phyloP scores from a whole-genome alignment of 2,329 filamentous ascomycete species.

The Purpureocillium lavendulum region DNA sequence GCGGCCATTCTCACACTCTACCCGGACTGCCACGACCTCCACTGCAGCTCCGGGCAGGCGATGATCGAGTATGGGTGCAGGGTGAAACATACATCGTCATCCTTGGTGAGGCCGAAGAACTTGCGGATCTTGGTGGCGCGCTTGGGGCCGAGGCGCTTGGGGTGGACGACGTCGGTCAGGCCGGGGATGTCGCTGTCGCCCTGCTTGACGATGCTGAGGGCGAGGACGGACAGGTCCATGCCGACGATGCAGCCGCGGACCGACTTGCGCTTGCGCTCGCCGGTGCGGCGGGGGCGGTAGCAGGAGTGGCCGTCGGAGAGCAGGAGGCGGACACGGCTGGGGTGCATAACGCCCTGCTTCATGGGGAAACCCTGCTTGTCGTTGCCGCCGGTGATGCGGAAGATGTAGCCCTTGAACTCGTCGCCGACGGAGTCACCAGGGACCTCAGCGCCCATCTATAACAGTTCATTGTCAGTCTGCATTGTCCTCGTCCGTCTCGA shows the following conservation, averaged over 20 bases:
- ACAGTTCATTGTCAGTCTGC: constrained; percentile 22
- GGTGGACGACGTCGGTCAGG: constrained; percentile 94
- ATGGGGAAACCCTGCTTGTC: constrained; percentile 99
- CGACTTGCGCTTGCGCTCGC: constrained; percentile 99
- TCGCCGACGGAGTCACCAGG: constrained; percentile 91
- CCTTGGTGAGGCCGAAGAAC: constrained; percentile 99
- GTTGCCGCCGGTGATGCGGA: constrained; percentile 99
- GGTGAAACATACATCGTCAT: constrained; percentile 92
- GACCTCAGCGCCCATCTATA: constrained; percentile 81
- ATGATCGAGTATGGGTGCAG: constrained; percentile 52
- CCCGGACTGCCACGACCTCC: constrained; percentile 35
- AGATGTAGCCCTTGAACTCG: constrained; percentile 99
- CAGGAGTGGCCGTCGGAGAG: constrained; percentile 96
- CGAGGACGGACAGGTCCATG: constrained; percentile 90
- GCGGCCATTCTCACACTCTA: constrained; percentile 50
- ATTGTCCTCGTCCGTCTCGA: too few species aligned
- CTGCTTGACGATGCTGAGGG: constrained; percentile 95
- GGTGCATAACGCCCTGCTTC: constrained; percentile 99
- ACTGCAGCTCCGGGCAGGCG: constrained; percentile 56
- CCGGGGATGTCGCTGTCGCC: constrained; percentile 90
- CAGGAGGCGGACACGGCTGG: constrained; percentile 95
- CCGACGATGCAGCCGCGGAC: constrained; percentile 98
- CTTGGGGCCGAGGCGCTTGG: constrained; percentile 99
- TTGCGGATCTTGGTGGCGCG: constrained; percentile 99
- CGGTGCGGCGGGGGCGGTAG: constrained; percentile 96